phyloP scores from a whole-genome alignment of 306 rosid species.

The Trifolium subterraneum region DNA sequence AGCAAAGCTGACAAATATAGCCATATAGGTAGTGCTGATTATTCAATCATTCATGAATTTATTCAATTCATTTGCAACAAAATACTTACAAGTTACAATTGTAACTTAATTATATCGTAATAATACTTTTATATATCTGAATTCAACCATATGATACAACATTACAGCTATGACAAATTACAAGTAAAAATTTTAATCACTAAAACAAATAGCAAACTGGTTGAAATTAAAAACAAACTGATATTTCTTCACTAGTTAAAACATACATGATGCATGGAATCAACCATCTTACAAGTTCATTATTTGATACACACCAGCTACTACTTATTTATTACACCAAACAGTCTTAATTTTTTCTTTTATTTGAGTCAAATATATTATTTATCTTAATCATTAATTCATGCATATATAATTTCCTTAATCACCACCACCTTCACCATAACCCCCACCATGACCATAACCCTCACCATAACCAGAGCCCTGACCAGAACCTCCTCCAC shows the following conservation, averaged over 20 bases:
- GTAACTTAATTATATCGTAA: no score
- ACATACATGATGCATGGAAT: constrained; percentile 27
- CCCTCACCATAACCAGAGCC: constrained; percentile 50
- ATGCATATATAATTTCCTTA: constrained; percentile 39
- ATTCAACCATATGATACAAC: background rate
- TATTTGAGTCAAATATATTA: constrained; percentile 16
- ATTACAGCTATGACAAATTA: background rate
- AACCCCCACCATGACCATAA: constrained; percentile 40
- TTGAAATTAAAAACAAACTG: constrained; percentile 25
- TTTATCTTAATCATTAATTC: background rate
- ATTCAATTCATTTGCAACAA: background rate
- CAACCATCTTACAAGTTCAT: constrained; percentile 21
- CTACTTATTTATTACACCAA: constrained; percentile 40
- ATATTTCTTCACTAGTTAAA: constrained; percentile 21
- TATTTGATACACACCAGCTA: constrained; percentile 4
- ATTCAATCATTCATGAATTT: background rate
- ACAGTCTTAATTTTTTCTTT: constrained; percentile 13
- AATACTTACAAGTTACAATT: no score
- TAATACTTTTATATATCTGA: background rate
- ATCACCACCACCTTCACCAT: constrained; percentile 54
- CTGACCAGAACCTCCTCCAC: constrained; percentile 20
- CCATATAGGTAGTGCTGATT: background rate
- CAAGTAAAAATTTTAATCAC: background rate
- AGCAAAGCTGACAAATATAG: no score
- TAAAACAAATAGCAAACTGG: background rate